A percentile compares a stretch with the other conserved stretches of the same genome.
Evolutionary conservation across 208 protist genomes (phyloP).

Genomic region (Trypanosomatidae sp.): DNA sequence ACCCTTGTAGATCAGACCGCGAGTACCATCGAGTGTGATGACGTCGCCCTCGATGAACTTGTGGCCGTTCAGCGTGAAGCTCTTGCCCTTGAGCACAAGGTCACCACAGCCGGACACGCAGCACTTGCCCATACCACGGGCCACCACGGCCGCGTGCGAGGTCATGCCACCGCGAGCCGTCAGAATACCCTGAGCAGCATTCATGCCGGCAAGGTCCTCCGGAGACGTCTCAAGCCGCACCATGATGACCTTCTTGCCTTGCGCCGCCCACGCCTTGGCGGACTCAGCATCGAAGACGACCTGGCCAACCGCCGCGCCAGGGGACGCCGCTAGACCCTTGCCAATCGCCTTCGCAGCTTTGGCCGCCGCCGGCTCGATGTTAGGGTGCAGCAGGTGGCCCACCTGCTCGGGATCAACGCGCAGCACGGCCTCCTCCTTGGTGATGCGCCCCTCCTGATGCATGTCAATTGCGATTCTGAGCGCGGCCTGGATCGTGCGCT

Average conservation of each 20-base stretch:
- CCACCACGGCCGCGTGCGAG: slow-evolving; percentile 96
- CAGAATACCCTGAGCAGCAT: slow-evolving; percentile 87
- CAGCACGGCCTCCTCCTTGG: slow-evolving; percentile 87
- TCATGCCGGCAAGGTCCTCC: slow-evolving; percentile 94
- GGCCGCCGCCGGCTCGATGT: slow-evolving; percentile 65
- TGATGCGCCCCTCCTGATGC: slow-evolving; percentile 91
- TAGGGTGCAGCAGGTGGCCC: slow-evolving; percentile 90
- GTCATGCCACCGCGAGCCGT: slow-evolving; percentile 95
- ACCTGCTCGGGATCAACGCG: slow-evolving; percentile 83
- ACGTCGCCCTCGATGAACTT: slow-evolving; percentile 81
- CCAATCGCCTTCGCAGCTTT: slow-evolving; percentile 65
- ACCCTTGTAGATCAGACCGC: slow-evolving; percentile 86
- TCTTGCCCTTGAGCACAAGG: slow-evolving; percentile 66
- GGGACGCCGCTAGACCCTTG: slow-evolving; percentile 93
- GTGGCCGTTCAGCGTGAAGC: slow-evolving; percentile 59
- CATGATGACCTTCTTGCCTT: slow-evolving; percentile 88
- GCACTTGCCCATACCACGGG: slow-evolving; percentile 95
- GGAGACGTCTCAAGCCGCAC: slow-evolving; percentile 94
- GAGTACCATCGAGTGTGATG: slow-evolving; percentile 91
- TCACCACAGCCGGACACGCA: slow-evolving; percentile 91
- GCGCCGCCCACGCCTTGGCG: slow-evolving; percentile 53
- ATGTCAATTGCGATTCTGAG: slow-evolving; percentile 92
- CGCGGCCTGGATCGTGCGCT: slow-evolving; percentile 91
- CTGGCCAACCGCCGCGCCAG: slow-evolving; percentile 90
- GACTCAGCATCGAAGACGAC: slow-evolving; percentile 89